Evolutionary conservation across 768 basidiomycete species (phyloP), one percentile per base, ranked within the genome.

Genomic region (Gymnopilus junonius): DNA sequence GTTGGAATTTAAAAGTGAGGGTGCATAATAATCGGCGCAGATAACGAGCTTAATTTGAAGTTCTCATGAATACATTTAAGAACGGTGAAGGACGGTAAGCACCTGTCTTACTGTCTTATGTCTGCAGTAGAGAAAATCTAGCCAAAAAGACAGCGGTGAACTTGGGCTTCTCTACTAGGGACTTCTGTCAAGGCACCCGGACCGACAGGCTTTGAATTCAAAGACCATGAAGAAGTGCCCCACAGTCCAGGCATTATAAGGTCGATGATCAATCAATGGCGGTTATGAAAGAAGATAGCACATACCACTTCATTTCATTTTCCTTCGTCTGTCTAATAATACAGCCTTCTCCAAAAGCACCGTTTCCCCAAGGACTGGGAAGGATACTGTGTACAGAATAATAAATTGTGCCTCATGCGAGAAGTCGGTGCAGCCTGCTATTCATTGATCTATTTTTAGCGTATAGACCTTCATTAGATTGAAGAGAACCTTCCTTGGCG

Each of bases 401-500:
- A 11, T 35, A 14, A 21, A 21, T 23, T 43, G 17, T 8, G 48
- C 48, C 48, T 51, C 48, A n/a, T 51, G 48, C 17, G 15, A 51
- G 29, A 51, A 29, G 21, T 27, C 25, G 17, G 48, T 31, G 48
- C 27, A 51, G 29, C 17, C 29, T 27, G 29, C 29, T 17, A n/a
- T 29, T 51, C 48, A 51, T 32, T 29, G 48, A 20, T 10, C 48
- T 31, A 51, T 31, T 10, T 51, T 29, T 51, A 51, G 48, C 29
- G 20, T n/a, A 2, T 14, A n/a, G n/a, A n/a, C 23, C 48, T 51
- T 51, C 48, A 51, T 32, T 39, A 31, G 23, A 31, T 39, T 6
- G n/a, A 39, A 45, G 56, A 51, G 34, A 46, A 34, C 25, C 42
- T 42, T 61, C 43, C n/a, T 43, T 53, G 61, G 45, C 61, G 55